These are phyloP conservation scores for Fragilaria radians DNA, from an alignment of 108 stramenopile genomes.

Conservation along the genomic window DNA sequence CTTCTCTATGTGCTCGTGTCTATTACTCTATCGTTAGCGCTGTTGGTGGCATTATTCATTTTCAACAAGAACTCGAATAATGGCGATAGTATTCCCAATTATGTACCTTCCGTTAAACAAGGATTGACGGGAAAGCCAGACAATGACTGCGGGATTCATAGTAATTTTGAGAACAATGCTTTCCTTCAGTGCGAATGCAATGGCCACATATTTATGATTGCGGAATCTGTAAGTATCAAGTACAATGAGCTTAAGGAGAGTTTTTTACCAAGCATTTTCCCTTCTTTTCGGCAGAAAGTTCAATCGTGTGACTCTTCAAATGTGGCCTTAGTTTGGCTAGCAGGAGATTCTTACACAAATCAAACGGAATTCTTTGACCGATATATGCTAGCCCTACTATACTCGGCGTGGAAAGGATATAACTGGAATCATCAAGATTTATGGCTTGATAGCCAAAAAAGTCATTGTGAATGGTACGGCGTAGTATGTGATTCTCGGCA, in stretches of 20 bases:
- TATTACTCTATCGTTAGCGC: no score
- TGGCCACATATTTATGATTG: not conserved
- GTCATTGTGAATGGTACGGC: slow-evolving; percentile 1
- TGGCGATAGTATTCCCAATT: no score
- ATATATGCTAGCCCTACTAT: not conserved
- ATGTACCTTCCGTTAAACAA: not conserved
- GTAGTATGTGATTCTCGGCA: not conserved
- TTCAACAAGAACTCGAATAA: no score
- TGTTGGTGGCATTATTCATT: no score
- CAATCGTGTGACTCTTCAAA: not conserved
- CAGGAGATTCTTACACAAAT: not conserved
- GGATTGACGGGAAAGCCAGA: no score
- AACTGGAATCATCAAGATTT: not conserved
- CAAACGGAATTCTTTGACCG: not conserved
- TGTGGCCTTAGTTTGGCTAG: not conserved
- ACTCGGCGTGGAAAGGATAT: not conserved
- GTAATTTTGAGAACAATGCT: not conserved
- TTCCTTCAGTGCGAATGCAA: not conserved
- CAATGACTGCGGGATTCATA: not conserved
- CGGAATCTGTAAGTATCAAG: not conserved
- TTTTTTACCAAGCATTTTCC: not conserved
- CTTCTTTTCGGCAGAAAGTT: not conserved
- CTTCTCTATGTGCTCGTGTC: no score
- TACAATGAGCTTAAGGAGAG: not conserved
- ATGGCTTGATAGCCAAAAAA: not conserved